phyloP scores from a whole-genome alignment of 23 red algal species.

The Cyanidiococcus yangmingshanensis region DNA sequence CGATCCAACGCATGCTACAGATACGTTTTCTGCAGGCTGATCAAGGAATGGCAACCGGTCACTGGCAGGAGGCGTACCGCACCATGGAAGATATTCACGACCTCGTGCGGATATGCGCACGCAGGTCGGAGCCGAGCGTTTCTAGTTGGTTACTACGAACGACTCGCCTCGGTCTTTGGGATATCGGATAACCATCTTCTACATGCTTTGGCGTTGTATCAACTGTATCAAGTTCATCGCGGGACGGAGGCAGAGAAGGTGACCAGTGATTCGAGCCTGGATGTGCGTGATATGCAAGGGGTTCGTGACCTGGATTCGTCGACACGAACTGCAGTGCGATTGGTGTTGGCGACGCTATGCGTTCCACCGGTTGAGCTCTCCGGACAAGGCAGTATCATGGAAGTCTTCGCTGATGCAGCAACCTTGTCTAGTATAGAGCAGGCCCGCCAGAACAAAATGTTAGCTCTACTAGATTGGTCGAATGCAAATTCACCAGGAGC shows the following conservation, averaged over 20 bases:
- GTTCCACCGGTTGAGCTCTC: conserved; percentile 72
- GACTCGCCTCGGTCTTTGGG: conserved; percentile 84
- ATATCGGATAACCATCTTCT: conserved; percentile 75
- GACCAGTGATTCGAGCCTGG: neutral
- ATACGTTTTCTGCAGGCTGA: conserved; percentile 78
- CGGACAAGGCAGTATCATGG: conserved; percentile 45
- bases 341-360: conserved; percentile 69
- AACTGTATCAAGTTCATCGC: conserved; percentile 70
- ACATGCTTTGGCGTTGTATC: conserved; percentile 77
- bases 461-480: conserved; percentile 41
- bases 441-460: conserved; percentile 68
- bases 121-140: conserved; percentile 41
- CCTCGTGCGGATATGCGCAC: conserved; percentile 58
- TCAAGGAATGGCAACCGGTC: conserved; percentile 48
- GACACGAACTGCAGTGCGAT: conserved; percentile 53
- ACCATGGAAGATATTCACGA: conserved; percentile 94
- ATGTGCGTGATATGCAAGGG: neutral
- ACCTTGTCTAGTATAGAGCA: conserved; percentile 46
- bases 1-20: conserved; percentile 73
- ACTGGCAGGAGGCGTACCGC: conserved; percentile 95
- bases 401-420: conserved; percentile 44
- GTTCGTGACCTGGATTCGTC: conserved; percentile 29
- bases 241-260: conserved; percentile 26
- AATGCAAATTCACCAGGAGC: neutral
- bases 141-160: conserved; percentile 84